Percentiles rank a stretch among this genome's conserved stretches.
These are phyloP conservation scores for Rhodotorula babjevae DNA, from an alignment of 768 basidiomycete species.

Conservation along the genomic window DNA sequence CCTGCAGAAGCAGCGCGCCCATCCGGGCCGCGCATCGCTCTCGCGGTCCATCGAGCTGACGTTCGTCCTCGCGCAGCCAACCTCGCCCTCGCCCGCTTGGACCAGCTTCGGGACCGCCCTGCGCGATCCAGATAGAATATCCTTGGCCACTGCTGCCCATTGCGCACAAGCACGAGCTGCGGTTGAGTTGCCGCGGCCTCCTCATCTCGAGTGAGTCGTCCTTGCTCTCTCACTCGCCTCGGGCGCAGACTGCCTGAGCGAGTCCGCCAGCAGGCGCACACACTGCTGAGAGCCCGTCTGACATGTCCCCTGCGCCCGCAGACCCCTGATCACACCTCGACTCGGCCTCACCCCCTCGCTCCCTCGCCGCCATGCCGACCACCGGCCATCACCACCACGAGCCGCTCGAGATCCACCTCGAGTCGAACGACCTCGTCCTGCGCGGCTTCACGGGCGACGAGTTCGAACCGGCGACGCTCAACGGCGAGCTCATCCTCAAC, in stretches of 20 bases:
- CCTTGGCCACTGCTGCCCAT: too few species aligned
- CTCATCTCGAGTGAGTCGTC: too few species aligned
- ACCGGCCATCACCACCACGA: constrained; percentile 18
- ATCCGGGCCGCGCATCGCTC: neutral
- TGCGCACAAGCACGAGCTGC: too few species aligned
- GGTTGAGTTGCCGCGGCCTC: too few species aligned
- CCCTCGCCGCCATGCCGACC: constrained; percentile 7
- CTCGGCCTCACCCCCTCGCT: neutral
- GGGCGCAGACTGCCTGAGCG: too few species aligned
- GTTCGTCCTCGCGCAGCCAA: neutral
- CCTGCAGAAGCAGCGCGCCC: neutral
- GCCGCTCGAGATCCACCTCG: constrained; percentile 67
- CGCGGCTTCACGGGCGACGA: constrained; percentile 61
- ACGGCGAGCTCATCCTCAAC: constrained; percentile 73
- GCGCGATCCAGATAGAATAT: too few species aligned
- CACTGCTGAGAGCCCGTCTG: too few species aligned
- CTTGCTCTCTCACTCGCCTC: too few species aligned
- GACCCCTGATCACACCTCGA: neutral
- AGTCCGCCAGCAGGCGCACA: too few species aligned
- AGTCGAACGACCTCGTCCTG: constrained; percentile 64
- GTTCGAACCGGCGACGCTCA: constrained; percentile 61
- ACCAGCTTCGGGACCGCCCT: too few species aligned
- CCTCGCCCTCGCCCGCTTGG: neutral
- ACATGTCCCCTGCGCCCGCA: neutral
- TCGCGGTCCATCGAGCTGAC: neutral